phyloP scores from a whole-genome alignment of 2,329 filamentous ascomycete genomes.

The Colletotrichum truncatum region DNA sequence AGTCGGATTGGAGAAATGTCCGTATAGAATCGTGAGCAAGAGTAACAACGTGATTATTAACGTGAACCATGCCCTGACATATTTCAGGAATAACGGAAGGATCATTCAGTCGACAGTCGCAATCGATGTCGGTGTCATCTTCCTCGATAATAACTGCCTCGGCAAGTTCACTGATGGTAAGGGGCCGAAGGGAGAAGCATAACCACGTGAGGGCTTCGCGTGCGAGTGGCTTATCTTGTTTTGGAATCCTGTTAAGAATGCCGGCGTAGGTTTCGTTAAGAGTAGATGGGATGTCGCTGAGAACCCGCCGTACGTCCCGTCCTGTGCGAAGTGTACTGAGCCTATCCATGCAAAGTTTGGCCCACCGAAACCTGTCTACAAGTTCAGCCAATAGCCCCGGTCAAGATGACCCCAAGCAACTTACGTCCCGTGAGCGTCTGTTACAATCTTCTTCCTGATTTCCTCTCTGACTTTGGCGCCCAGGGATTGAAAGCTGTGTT shows the following conservation, averaged over 20 bases:
- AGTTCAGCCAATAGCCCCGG: not conserved
- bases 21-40: slow-evolving; percentile 37
- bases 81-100: slow-evolving; percentile 31
- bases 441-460: slow-evolving; percentile 32
- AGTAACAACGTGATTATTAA: slow-evolving; percentile 25
- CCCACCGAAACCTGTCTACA: slow-evolving; percentile 38
- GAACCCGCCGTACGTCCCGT: slow-evolving; percentile 33
- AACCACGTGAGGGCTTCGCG: slow-evolving; percentile 38
- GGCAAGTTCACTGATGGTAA: slow-evolving; percentile 35
- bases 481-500: slow-evolving; percentile 31
- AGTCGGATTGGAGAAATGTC: slow-evolving; percentile 32
- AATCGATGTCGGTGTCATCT: slow-evolving; percentile 34
- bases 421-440: slow-evolving; percentile 36
- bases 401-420: not conserved
- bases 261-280: slow-evolving; percentile 35
- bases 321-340: slow-evolving; percentile 33
- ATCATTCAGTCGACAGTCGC: slow-evolving; percentile 35
- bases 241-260: slow-evolving; percentile 35
- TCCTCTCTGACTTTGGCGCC: slow-evolving; percentile 33
- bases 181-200: slow-evolving; percentile 36
- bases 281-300: slow-evolving; percentile 34
- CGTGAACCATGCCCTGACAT: slow-evolving; percentile 33
- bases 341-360: slow-evolving; percentile 38
- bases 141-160: slow-evolving; percentile 39
- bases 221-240: slow-evolving; percentile 34